Evolutionary conservation across 345 rosid genomes (phyloP).

Genomic region (Syzygium aromaticum): DNA sequence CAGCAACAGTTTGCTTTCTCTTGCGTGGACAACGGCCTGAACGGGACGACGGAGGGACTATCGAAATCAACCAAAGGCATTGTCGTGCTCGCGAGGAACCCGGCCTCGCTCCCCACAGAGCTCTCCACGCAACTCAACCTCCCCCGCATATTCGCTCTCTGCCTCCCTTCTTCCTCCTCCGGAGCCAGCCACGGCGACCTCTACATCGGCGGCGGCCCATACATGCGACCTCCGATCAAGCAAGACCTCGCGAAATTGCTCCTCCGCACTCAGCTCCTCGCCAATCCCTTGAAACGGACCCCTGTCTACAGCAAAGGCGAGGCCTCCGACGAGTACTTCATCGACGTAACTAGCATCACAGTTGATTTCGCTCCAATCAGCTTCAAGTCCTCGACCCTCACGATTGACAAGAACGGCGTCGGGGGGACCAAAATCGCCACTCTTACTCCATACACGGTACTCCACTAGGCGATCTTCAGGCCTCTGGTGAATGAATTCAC

Average conservation of each 20-base stretch:
- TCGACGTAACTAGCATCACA: slow-evolving; percentile 14
- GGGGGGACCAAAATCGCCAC: slow-evolving; percentile 52
- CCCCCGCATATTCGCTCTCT: slow-evolving; percentile 9
- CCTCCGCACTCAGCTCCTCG: slow-evolving; percentile 14
- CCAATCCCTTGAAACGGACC: slow-evolving; percentile 19
- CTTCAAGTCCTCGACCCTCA: slow-evolving; percentile 15
- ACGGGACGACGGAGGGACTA: slow-evolving; percentile 2
- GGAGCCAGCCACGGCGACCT: slow-evolving; percentile 8
- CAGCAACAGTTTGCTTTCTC: not conserved
- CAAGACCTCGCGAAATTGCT: slow-evolving; percentile 20
- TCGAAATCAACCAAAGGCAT: slow-evolving; percentile 11
- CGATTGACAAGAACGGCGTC: slow-evolving; percentile 10
- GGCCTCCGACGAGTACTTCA: slow-evolving; percentile 18
- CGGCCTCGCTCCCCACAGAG: slow-evolving; percentile 1
- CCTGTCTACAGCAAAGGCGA: slow-evolving; percentile 3
- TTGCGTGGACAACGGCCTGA: not conserved
- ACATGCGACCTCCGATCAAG: not conserved
- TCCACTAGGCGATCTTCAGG: slow-evolving; percentile 35
- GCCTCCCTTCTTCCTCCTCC: slow-evolving; percentile 11
- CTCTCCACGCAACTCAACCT: slow-evolving; percentile 13
- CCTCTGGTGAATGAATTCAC: slow-evolving; percentile 21
- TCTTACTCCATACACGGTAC: slow-evolving; percentile 11
- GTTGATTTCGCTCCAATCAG: slow-evolving; percentile 5
- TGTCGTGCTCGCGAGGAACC: slow-evolving; percentile 12
- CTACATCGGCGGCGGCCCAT: slow-evolving; percentile 24